A percentile compares a stretch with the other conserved stretches of the same genome.
phyloP scores from a whole-genome alignment of 2,329 filamentous ascomycete genomes.

The Iodosphaeria phyllophila region DNA sequence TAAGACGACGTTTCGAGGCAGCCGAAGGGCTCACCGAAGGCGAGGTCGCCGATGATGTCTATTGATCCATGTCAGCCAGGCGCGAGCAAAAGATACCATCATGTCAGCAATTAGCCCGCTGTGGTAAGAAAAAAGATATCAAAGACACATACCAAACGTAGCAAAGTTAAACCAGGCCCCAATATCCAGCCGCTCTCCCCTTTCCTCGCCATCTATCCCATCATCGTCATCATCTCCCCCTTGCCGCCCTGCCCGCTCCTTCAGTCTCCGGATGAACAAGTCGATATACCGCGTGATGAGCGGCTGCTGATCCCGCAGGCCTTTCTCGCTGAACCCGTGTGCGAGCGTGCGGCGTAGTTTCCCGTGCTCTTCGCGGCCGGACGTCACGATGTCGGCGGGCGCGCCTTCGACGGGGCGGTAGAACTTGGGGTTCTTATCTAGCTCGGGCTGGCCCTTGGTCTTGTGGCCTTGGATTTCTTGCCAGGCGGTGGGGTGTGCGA shows the following conservation, averaged over 20 bases:
- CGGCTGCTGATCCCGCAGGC: slow-evolving; percentile 7
- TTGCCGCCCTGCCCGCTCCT: slow-evolving; percentile 1
- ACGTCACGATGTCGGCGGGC: slow-evolving; percentile 12
- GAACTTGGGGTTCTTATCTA: slow-evolving; percentile 10
- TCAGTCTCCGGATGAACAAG: slow-evolving; percentile 5
- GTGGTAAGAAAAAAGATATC: no score
- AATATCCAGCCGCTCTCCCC: slow-evolving; percentile 3
- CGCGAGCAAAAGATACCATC: no score
- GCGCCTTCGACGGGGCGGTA: slow-evolving; percentile 8
- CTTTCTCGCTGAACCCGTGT: slow-evolving; percentile 7
- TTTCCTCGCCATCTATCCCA: no score
- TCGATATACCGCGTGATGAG: slow-evolving; percentile 7
- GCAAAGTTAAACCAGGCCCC: slow-evolving; percentile 5
- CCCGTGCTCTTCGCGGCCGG: slow-evolving; percentile 6
- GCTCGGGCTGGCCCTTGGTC: slow-evolving; percentile 6
- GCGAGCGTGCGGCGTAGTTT: slow-evolving; percentile 3
- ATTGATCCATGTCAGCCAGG: no score
- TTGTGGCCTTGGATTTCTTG: slow-evolving; percentile 12
- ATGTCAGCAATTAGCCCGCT: no score
- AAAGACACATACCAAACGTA: no score
- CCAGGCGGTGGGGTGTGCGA: slow-evolving; percentile 15
- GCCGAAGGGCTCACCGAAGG: slow-evolving; percentile 6
- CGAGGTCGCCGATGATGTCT: slow-evolving; percentile 8
- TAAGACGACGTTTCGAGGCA: slow-evolving; percentile 4
- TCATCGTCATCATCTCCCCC: slow-evolving; percentile 1